These are phyloP conservation scores for Boechera divaricarpa DNA, from an alignment of 345 rosid species.

Conservation along the genomic window DNA sequence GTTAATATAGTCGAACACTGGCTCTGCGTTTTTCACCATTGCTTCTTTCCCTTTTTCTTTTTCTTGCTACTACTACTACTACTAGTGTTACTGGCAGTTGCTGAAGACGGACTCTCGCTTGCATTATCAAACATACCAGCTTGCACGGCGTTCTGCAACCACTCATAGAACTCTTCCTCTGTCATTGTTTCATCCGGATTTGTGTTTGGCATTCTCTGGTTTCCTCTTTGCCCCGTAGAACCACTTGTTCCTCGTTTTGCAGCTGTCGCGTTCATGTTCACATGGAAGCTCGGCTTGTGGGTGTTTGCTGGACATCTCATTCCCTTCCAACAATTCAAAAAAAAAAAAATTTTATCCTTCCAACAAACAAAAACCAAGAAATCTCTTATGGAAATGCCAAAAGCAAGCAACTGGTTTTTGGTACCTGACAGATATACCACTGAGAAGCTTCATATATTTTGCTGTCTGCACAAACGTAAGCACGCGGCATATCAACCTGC, in stretches of 20 bases:
- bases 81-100: constrained; percentile 43
- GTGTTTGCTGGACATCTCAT: constrained; percentile 93
- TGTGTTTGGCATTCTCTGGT: constrained; percentile 55
- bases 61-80: constrained; percentile 58
- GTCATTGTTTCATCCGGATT: constrained; percentile 86
- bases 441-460: constrained; percentile 87
- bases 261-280: constrained; percentile 68
- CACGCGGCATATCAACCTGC: constrained; percentile 83
- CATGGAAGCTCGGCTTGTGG: constrained; percentile 97
- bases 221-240: constrained; percentile 64
- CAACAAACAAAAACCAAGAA: not conserved
- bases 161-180: constrained; percentile 79
- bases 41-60: constrained; percentile 85
- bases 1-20: constrained; percentile 23
- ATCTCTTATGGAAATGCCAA: constrained; percentile 13
- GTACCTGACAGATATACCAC: constrained; percentile 99
- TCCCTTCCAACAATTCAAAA: constrained; percentile 62
- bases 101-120: constrained; percentile 51
- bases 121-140: constrained; percentile 73
- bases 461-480: constrained; percentile 92
- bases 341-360: constrained; percentile 29
- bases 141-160: constrained; percentile 91
- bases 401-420: not conserved
- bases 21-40: constrained; percentile 52
- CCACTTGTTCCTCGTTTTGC: constrained; percentile 67